Evolutionary conservation across 2,329 filamentous ascomycete species (phyloP).

Genomic region (Xylaria sp.): DNA sequence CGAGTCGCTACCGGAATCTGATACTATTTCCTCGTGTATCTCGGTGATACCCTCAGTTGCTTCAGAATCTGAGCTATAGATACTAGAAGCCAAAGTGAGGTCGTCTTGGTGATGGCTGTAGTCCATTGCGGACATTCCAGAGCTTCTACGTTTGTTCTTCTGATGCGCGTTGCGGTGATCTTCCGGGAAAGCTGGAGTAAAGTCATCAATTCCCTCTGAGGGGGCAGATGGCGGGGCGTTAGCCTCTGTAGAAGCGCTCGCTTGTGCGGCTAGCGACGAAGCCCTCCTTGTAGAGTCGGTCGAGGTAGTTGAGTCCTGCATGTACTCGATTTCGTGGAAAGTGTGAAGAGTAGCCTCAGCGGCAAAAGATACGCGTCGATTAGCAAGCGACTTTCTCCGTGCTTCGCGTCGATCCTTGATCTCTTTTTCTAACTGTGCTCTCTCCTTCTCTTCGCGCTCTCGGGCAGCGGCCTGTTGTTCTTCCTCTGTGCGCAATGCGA

Average conservation of each 20-base stretch:
- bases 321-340: slow-evolving; percentile 92
- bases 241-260: slow-evolving; percentile 55
- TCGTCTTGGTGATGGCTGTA: slow-evolving; percentile 74
- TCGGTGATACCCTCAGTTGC: slow-evolving; percentile 66
- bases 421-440: slow-evolving; percentile 68
- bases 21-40: slow-evolving; percentile 60
- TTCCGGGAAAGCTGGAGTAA: slow-evolving; percentile 68
- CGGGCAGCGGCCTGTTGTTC: slow-evolving; percentile 76
- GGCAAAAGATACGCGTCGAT: slow-evolving; percentile 94
- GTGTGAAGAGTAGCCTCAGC: slow-evolving; percentile 97
- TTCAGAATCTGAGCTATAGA: slow-evolving; percentile 77
- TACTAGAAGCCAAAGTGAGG: slow-evolving; percentile 78
- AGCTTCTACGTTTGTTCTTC: slow-evolving; percentile 71
- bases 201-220: slow-evolving; percentile 69
- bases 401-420: slow-evolving; percentile 82
- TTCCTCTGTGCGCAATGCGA: slow-evolving; percentile 75
- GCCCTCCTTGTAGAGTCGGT: slow-evolving; percentile 80
- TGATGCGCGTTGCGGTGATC: slow-evolving; percentile 74
- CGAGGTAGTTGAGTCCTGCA: slow-evolving; percentile 86
- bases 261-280: slow-evolving; percentile 65
- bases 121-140: slow-evolving; percentile 71
- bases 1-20: slow-evolving; percentile 61
- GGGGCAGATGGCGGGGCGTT: slow-evolving; percentile 71
- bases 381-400: slow-evolving; percentile 90
- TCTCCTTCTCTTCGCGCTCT: slow-evolving; percentile 75